phyloP scores from a whole-genome alignment of 352 stramenopile species.

The Achlya hypogyna region DNA sequence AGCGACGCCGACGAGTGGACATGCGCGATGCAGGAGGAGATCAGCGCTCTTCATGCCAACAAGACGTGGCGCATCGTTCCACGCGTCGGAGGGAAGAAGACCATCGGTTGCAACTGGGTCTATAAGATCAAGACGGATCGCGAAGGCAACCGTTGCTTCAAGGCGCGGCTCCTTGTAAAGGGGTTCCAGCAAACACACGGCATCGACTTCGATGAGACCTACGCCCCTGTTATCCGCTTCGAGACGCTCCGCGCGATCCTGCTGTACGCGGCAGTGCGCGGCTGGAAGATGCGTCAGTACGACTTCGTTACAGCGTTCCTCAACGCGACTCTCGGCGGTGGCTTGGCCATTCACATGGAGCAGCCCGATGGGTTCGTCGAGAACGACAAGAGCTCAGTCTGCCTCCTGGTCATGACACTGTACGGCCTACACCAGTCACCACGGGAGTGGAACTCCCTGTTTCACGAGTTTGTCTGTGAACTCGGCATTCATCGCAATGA shows the following conservation, averaged over 20 bases:
- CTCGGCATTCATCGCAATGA: slow-evolving; percentile 9
- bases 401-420: slow-evolving; percentile 21
- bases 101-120: slow-evolving; percentile 24
- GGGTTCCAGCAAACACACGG: slow-evolving; percentile 24
- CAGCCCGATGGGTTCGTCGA: slow-evolving; percentile 20
- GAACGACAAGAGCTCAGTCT: slow-evolving; percentile 22
- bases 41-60: slow-evolving; percentile 14
- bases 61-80: slow-evolving; percentile 21
- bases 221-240: slow-evolving; percentile 24
- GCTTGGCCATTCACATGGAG: slow-evolving; percentile 22
- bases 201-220: slow-evolving; percentile 25
- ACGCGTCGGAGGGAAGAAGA: slow-evolving; percentile 11
- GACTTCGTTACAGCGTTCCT: slow-evolving; percentile 32
- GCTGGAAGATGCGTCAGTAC: slow-evolving; percentile 23
- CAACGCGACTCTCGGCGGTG: slow-evolving; percentile 25
- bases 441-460: slow-evolving; percentile 25
- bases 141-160: slow-evolving; percentile 22
- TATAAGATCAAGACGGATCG: slow-evolving; percentile 20
- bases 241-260: slow-evolving; percentile 24
- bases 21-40: slow-evolving; percentile 16
- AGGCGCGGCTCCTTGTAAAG: slow-evolving; percentile 24
- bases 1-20: slow-evolving; percentile 5
- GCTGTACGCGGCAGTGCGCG: slow-evolving; percentile 16
- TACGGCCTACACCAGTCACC: slow-evolving; percentile 34
- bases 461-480: slow-evolving; percentile 17